Conservation (phyloP, 306 rosid species). For the Quercus ilex region DNA sequence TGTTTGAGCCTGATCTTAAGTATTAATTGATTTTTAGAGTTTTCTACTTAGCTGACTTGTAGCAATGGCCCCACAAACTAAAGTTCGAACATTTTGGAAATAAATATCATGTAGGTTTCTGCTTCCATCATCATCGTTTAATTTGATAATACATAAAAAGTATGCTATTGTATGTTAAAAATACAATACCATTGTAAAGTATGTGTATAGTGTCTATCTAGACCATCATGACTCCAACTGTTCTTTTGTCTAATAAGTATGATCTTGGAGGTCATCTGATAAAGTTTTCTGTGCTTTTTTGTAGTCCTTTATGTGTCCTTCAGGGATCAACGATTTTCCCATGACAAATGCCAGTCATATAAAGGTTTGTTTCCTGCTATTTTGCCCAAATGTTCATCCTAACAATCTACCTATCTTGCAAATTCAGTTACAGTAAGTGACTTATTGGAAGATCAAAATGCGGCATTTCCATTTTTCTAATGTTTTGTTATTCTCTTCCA, state of each 20-base stretch:
- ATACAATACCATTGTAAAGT: background rate
- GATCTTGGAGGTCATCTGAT: slow-evolving; percentile 11
- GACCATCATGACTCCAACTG: background rate
- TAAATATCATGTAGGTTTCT: background rate
- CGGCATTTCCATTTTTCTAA: background rate
- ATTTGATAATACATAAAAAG: background rate
- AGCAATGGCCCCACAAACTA: background rate
- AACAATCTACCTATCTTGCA: background rate
- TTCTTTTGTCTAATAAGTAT: background rate
- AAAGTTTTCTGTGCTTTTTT: slow-evolving; percentile 15
- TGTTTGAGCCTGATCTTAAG: background rate
- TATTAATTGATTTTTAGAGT: background rate
- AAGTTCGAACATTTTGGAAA: background rate
- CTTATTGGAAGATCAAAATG: background rate
- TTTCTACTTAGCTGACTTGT: background rate
- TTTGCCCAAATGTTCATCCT: background rate
- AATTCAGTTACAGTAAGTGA: background rate
- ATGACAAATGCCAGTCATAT: slow-evolving; percentile 80
- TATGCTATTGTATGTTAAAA: background rate
- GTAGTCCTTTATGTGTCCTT: slow-evolving; percentile 98
- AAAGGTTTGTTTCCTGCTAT: slow-evolving; percentile 46
- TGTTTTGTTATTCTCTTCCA: background rate
- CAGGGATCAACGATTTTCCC: slow-evolving; percentile 91
- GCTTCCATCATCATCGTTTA: background rate
- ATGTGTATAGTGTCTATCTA: background rate